Evolutionary conservation across 768 basidiomycete species (phyloP), one percentile per base, ranked within the genome.

Genomic region (Panaeolus cyanescens): DNA sequence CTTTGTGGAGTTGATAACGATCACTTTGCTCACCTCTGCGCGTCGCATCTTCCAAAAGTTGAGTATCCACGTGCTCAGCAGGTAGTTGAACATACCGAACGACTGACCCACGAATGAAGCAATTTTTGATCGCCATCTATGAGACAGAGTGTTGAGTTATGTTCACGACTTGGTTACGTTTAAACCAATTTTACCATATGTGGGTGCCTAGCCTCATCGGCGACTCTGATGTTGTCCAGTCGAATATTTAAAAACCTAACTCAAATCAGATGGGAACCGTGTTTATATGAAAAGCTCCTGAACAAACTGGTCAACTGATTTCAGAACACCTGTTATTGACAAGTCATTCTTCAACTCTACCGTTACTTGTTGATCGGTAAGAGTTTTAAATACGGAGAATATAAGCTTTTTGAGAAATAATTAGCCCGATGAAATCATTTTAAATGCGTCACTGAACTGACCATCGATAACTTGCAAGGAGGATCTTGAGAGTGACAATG

Each of bases 331-430:
- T 9, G 92, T 94, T 74, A 99, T 97, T 19, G 92, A 95, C 58
- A 99, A 87, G 76, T 99, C 97, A 78, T 99, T 99, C 80, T 99
- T 99, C 70, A 99, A 88, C 74, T 98, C 95, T 65, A 97, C 96
- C 4, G 93, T 95, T 69, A 99, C 96, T 70, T 90, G 87, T 72
- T 99, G 96, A 77, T 98, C 95, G 9, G 96, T 98, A 32, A 99
- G 87, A 8, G 97, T 99, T 79, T 99, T 99, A 89, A 99, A 99
- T 28, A 99, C 96, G 45, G 96, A 98, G 80, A 93, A 95, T 66
- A 94, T 96, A 68, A 96, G 89, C 95, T 92, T 22, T 36, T 7
- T 15, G 31, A 53, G 7, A 58, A 34, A 30, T 19, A 55, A n/a
- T 58, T 50, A 65, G 37, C 13, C 32, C 20, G 50, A 22, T 50